Conservation (phyloP, 371 early-diverging fungal genomes). For the Globomyces sp. region DNA sequence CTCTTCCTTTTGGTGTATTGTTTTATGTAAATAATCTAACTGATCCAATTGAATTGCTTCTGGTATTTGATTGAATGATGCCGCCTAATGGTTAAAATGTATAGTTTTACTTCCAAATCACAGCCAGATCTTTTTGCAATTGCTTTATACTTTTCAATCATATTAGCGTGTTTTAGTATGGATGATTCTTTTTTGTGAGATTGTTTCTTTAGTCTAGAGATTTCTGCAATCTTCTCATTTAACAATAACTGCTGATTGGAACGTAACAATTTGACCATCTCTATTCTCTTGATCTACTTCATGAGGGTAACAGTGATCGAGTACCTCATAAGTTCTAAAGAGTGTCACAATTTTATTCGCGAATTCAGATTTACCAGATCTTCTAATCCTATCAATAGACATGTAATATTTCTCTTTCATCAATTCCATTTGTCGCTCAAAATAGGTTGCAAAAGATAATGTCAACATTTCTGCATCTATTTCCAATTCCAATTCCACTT, state of each 20-base stretch:
- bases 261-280: no score
- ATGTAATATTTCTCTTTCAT: slow-evolving; percentile 4
- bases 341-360: slow-evolving; percentile 1
- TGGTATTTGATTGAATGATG: no score
- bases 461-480: slow-evolving; percentile 8
- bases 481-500: slow-evolving; percentile 1
- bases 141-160: no score
- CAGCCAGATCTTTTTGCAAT: background rate
- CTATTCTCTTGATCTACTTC: no score
- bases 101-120: background rate
- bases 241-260: no score
- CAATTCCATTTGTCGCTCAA: background rate
- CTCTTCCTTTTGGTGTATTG: no score
- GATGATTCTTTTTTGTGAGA: no score
- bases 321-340: background rate
- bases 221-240: no score
- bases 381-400: background rate
- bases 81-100: no score
- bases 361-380: background rate
- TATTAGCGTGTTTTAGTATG: no score
- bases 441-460: background rate
- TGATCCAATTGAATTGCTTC: background rate
- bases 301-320: no score
- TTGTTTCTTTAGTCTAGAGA: no score
- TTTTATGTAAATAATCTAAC: slow-evolving; percentile 1